Percentiles rank a stretch among this genome's conserved stretches.
Conservation (phyloP, 345 rosid genomes). For the Cardamine chenopodiifolia region DNA sequence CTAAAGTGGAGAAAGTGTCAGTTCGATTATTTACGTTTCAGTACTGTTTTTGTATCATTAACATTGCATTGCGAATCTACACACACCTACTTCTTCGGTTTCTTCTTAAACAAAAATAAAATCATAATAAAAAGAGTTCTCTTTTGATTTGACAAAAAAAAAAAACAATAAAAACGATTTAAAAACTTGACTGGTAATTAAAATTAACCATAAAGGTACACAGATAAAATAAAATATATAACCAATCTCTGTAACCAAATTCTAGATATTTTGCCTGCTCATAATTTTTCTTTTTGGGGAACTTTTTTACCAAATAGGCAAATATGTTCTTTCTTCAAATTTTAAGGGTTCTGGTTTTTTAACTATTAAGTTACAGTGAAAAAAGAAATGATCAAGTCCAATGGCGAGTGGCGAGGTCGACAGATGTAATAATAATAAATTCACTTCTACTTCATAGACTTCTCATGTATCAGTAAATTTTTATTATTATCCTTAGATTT, state of each 20-base stretch:
- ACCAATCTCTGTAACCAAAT: background rate
- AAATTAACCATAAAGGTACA: background rate
- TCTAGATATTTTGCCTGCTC: background rate
- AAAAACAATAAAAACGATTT: background rate
- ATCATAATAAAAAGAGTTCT: background rate
- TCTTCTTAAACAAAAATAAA: background rate
- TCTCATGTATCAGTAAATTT: constrained; percentile 28
- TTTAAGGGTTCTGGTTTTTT: background rate
- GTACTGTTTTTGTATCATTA: constrained; percentile 13
- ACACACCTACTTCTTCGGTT: constrained; percentile 33
- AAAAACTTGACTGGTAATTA: background rate
- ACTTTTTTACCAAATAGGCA: background rate
- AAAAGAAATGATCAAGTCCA: constrained; percentile 27
- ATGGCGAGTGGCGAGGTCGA: constrained; percentile 10
- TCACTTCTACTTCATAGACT: constrained; percentile 28
- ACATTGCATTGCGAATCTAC: constrained; percentile 18
- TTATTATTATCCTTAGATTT: background rate
- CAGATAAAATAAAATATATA: no score
- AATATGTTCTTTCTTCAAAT: background rate
- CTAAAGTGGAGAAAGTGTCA: constrained; percentile 38
- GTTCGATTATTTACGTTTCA: constrained; percentile 33
- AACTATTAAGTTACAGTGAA: constrained; percentile 8
- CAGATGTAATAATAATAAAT: constrained; percentile 26
- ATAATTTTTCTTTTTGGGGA: background rate
- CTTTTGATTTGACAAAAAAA: background rate